phyloP scores from a whole-genome alignment of 345 rosid genomes.

The Geranium rotundifolium region DNA sequence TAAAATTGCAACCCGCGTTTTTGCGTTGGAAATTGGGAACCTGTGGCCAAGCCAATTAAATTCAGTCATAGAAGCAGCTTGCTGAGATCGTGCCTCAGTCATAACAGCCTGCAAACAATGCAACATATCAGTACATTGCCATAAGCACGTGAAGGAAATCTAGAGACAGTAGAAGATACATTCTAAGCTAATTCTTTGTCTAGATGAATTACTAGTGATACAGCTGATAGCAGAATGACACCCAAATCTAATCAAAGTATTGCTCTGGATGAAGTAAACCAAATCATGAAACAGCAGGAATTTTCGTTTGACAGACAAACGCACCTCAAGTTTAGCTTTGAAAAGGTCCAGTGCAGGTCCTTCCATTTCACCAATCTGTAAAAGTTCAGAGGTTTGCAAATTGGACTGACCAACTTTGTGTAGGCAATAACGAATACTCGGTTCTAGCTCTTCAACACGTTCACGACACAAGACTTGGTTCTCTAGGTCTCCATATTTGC shows the following conservation, averaged over 20 bases:
- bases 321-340: slow-evolving; percentile 87
- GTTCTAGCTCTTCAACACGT: slow-evolving; percentile 97
- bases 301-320: slow-evolving; percentile 5
- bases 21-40: slow-evolving; percentile 87
- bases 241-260: slow-evolving; percentile 1
- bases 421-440: slow-evolving; percentile 80
- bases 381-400: slow-evolving; percentile 74
- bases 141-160: background rate
- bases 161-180: background rate
- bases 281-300: background rate
- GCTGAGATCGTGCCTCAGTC: slow-evolving; percentile 98
- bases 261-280: background rate
- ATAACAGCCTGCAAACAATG: slow-evolving; percentile 66
- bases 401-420: slow-evolving; percentile 93
- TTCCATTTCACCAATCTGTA: slow-evolving; percentile 94
- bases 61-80: slow-evolving; percentile 94
- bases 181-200: slow-evolving; percentile 2
- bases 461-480: slow-evolving; percentile 91
- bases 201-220: no score
- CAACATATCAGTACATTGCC: slow-evolving; percentile 1
- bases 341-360: slow-evolving; percentile 97
- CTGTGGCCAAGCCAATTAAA: slow-evolving; percentile 91
- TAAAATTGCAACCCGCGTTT: slow-evolving; percentile 82
- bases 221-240: background rate
- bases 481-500: slow-evolving; percentile 94